Conservation (phyloP, 306 rosid genomes). For the Cicer chorassanicum region DNA sequence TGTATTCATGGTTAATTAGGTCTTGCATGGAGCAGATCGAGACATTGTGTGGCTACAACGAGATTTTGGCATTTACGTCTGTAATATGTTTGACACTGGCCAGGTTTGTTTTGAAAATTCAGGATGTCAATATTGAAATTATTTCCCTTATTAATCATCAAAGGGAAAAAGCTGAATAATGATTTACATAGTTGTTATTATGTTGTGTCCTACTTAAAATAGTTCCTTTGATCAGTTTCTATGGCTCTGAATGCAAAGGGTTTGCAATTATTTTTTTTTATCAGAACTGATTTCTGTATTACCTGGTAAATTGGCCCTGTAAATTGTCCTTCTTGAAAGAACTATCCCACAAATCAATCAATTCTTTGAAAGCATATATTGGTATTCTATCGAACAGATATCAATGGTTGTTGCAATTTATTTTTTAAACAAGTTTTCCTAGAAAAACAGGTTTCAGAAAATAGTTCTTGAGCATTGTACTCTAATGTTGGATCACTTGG, state of each 20-base stretch:
- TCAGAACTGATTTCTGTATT: constrained; percentile 15
- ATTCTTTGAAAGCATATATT: constrained; percentile 20
- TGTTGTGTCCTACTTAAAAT: constrained; percentile 29
- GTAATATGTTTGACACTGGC: constrained; percentile 97
- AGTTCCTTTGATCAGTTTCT: constrained; percentile 26
- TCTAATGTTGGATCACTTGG: constrained; percentile 24
- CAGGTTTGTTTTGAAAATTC: constrained; percentile 65
- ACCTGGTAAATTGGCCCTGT: constrained; percentile 25
- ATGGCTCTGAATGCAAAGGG: constrained; percentile 10
- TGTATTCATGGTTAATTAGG: constrained; percentile 61
- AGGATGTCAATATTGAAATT: constrained; percentile 32
- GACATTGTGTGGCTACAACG: constrained; percentile 95
- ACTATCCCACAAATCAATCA: constrained; percentile 15
- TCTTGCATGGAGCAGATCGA: constrained; percentile 96
- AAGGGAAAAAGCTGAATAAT: constrained; percentile 22
- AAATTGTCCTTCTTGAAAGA: constrained; percentile 2
- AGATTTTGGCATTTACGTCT: constrained; percentile 92
- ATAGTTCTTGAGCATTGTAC: constrained; percentile 5
- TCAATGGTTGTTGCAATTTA: background rate
- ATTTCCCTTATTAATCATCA: background rate
- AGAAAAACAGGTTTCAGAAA: background rate
- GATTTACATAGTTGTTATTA: constrained; percentile 22
- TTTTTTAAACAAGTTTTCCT: constrained; percentile 2
- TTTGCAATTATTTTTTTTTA: background rate
- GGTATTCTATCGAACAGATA: constrained; percentile 1